Evolutionary conservation across 2,329 filamentous ascomycete species (phyloP).

Genomic region (Fusarium sublunatum): DNA sequence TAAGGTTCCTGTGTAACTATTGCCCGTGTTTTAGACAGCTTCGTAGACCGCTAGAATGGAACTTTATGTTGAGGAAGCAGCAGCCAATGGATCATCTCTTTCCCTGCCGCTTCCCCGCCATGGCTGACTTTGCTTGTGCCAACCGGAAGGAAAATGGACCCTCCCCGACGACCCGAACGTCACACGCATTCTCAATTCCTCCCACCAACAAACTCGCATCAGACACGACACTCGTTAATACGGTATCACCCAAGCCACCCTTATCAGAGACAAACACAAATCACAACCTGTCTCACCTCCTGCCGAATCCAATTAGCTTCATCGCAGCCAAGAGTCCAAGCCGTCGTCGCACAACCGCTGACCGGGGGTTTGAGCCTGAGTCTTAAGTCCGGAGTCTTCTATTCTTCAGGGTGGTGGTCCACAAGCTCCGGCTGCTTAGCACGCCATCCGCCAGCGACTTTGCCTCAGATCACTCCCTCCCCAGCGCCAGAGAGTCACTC

Average conservation of each 20-base stretch:
- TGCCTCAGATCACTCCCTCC: conserved; percentile 43
- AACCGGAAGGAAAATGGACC: conserved; percentile 26
- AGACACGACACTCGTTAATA: conserved; percentile 13
- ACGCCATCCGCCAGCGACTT: conserved; percentile 46
- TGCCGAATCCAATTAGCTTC: conserved; percentile 34
- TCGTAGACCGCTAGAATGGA: background rate
- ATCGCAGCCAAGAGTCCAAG: conserved; percentile 20
- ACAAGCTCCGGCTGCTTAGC: conserved; percentile 38
- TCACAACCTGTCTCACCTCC: conserved; percentile 23
- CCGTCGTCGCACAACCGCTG: conserved; percentile 29
- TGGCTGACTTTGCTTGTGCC: background rate
- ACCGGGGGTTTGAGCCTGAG: conserved; percentile 38
- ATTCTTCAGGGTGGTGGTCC: conserved; percentile 36
- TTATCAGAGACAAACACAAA: conserved; percentile 18
- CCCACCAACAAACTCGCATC: conserved; percentile 12
- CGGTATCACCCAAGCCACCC: conserved; percentile 9
- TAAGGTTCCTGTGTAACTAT: background rate
- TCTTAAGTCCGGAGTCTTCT: background rate
- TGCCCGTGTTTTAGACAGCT: background rate
- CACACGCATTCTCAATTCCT: conserved; percentile 28
- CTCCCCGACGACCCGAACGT: conserved; percentile 45
- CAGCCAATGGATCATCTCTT: conserved; percentile 17
- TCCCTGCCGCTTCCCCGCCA: conserved; percentile 32
- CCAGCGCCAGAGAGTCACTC: conserved; percentile 26
- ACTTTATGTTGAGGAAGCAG: conserved; percentile 1